Conservation (phyloP, 306 rosid species). For the Canavalia ensiformis region DNA sequence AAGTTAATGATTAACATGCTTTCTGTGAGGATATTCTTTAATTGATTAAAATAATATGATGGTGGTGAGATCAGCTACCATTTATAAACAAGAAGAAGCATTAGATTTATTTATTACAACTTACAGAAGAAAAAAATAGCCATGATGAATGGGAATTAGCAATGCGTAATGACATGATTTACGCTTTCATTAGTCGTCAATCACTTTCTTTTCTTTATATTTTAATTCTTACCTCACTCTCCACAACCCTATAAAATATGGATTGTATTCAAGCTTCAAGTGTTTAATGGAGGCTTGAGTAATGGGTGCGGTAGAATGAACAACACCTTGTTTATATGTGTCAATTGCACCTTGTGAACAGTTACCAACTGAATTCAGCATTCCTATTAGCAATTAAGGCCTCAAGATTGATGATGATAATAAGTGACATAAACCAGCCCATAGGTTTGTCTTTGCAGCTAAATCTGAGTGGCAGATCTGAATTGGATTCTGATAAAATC, state of each 20-base stretch:
- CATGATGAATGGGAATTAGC: not conserved
- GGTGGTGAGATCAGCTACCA: conserved; percentile 4
- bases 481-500: conserved; percentile 9
- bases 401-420: not conserved
- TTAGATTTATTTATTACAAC: conserved; percentile 2
- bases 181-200: not conserved
- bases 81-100: not conserved
- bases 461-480: not conserved
- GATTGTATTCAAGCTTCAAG: not conserved
- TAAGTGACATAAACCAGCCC: not conserved
- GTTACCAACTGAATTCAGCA: not conserved
- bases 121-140: not conserved
- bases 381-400: not conserved
- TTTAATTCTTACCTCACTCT: not conserved
- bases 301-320: not conserved
- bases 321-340: not conserved
- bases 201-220: conserved; percentile 12
- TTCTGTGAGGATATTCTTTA: too few species aligned
- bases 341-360: not conserved
- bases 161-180: not conserved
- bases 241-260: not conserved
- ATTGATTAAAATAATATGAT: not conserved
- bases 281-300: not conserved
- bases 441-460: not conserved
- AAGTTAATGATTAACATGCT: too few species aligned